A percentile compares a stretch with the other conserved stretches of the same genome.
These are phyloP conservation scores for Hanseniaspora occidentalis DNA, from an alignment of 805 yeast genomes.

Conservation along the genomic window DNA sequence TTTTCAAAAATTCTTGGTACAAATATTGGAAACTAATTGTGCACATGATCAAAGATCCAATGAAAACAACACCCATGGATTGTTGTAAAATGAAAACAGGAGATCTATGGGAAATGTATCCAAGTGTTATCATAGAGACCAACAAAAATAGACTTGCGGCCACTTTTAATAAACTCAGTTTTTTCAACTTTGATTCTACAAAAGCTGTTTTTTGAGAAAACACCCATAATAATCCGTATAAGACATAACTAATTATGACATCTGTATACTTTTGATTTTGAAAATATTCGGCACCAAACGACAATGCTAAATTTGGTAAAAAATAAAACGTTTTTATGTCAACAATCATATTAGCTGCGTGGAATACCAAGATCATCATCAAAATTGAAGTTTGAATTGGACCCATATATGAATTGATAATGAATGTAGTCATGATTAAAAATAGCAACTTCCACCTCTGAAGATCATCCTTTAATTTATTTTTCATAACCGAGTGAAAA, in stretches of 20 bases:
- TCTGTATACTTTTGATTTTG: not conserved
- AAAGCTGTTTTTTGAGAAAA: not conserved
- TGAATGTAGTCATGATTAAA: constrained; percentile 7
- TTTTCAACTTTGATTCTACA: too few species aligned
- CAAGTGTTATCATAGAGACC: not conserved
- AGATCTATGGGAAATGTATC: not conserved
- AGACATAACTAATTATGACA: not conserved
- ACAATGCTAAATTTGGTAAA: not conserved
- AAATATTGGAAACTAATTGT: constrained; percentile 18
- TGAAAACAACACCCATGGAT: constrained; percentile 20
- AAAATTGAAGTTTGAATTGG: constrained; percentile 9
- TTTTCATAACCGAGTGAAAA: not conserved
- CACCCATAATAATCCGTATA: not conserved
- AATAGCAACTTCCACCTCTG: not conserved
- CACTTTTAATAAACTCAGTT: not conserved
- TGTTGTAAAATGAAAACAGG: constrained; percentile 11
- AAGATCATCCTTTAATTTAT: not conserved
- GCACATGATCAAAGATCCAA: constrained; percentile 19
- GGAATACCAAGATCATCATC: constrained; percentile 6
- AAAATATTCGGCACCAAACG: not conserved
- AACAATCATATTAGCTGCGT: constrained; percentile 4
- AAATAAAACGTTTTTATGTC: not conserved
- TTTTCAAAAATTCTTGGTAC: constrained; percentile 4
- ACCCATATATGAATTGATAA: constrained; percentile 7
- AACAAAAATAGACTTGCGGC: not conserved